phyloP scores from a whole-genome alignment of 1,284 basidiomycete species.

The Hemileia vastatrix region DNA sequence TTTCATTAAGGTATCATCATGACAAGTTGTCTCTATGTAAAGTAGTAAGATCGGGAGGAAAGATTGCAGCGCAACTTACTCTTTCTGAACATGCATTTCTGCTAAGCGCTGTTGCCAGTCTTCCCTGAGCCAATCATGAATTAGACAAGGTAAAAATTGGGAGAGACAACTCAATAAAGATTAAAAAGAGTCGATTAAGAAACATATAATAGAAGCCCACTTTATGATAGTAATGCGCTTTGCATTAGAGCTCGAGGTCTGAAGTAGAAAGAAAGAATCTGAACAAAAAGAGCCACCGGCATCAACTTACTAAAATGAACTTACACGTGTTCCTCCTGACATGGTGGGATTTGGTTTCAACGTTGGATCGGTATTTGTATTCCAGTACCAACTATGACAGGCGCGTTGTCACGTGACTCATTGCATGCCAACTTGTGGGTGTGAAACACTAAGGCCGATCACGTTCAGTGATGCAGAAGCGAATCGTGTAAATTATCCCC shows the following conservation, averaged over 20 bases:
- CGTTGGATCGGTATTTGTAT: too few species aligned
- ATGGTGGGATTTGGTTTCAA: too few species aligned
- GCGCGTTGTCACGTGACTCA: too few species aligned
- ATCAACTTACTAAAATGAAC: too few species aligned
- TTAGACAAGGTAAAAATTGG: background rate
- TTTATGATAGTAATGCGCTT: conserved; percentile 3
- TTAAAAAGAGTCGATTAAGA: background rate
- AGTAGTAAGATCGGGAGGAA: background rate
- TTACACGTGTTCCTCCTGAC: too few species aligned
- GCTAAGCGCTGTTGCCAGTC: conserved; percentile 15
- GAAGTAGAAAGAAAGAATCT: background rate
- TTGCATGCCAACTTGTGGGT: too few species aligned
- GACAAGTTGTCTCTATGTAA: background rate
- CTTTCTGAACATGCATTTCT: conserved; percentile 16
- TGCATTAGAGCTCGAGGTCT: background rate
- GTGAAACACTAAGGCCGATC: too few species aligned
- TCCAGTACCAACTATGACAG: too few species aligned
- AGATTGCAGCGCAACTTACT: conserved; percentile 4
- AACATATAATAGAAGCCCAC: too few species aligned
- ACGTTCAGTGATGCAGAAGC: too few species aligned
- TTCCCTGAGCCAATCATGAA: conserved; percentile 4
- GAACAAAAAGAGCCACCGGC: background rate
- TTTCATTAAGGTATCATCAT: conserved; percentile 21
- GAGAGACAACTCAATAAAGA: background rate
- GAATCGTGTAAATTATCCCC: too few species aligned